phyloP scores from a whole-genome alignment of 257 asterid genomes.

The Salvia hispanica region DNA sequence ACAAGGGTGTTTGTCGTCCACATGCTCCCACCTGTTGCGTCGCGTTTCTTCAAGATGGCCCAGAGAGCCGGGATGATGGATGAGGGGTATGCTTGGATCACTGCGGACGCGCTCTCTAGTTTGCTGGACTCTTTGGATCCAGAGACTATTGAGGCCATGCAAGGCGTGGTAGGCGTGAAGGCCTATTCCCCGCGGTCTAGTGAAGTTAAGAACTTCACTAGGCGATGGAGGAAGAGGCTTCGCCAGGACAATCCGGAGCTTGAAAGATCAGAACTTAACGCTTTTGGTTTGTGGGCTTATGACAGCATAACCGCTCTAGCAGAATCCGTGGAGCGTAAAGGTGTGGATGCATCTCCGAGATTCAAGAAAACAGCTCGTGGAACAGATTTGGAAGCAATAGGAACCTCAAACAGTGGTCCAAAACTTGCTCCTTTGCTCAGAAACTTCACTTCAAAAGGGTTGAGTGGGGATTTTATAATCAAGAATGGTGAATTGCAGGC shows the following conservation, averaged over 20 bases:
- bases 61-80: constrained; percentile 48
- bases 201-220: constrained; percentile 28
- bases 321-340: constrained; percentile 35
- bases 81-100: constrained; percentile 54
- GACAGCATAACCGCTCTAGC: constrained; percentile 48
- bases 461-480: constrained; percentile 49
- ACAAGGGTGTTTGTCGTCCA: constrained; percentile 56
- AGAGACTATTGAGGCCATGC: constrained; percentile 50
- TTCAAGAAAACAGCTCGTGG: constrained; percentile 11
- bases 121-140: constrained; percentile 37
- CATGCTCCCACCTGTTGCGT: constrained; percentile 40
- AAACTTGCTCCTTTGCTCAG: constrained; percentile 28
- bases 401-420: constrained; percentile 41
- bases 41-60: constrained; percentile 44
- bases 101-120: constrained; percentile 46
- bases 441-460: constrained; percentile 35
- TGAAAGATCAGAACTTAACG: constrained; percentile 39
- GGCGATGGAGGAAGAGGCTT: constrained; percentile 47
- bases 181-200: constrained; percentile 41
- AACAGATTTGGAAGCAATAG: constrained; percentile 42
- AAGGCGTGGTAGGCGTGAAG: constrained; percentile 55
- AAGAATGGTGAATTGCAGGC: constrained; percentile 40
- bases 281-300: constrained; percentile 59
- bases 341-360: constrained; percentile 19
- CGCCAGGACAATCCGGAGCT: constrained; percentile 41